Base-by-base conservation (phyloP, 345 rosid genomes). In the Durio zibethinus region DNA sequence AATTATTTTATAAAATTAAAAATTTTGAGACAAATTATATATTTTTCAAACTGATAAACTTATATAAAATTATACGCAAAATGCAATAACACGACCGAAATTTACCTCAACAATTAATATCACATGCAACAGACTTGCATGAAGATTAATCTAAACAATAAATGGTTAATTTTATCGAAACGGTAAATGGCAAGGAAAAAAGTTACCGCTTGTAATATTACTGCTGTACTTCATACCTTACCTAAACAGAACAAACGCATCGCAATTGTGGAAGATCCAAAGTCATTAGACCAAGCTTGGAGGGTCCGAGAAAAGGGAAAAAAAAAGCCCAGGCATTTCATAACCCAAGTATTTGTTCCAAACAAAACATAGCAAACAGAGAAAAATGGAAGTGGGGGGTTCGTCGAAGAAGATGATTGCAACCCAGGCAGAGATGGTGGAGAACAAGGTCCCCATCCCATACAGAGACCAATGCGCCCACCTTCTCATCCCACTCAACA, bases 331-430 rank as follows among this genome's bases (percentile, higher is more conserved):
- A 16, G 1, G 54, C 60, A 10, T 11, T 52, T 33, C 10, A 9
- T 31, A 1, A 50, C 5, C 59, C 42, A 4, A 69, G 9, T 31
- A 50, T 9, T 33, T 50, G 60, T 6, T 50, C 2, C 20, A 36
- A 10, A 1, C 59, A 31, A 31, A 18, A 1, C 59, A 31, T 18
- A 18, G 40, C 38, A 47, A 18, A 25, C n/a, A 45, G 9, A 59
- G 40, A 54, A 48, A 68, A 72, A 96, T 94, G 99, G 97, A 91
- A 77, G 91, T 86, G 50, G 81, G 76, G 73, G 98, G 98, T 82
- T 92, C 98, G 36, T 91, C 99, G 84, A 97, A 90, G 93, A 91
- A 92, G 88, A 97, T 97, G 98, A 89, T 94, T 62, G 98, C 99
- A 57, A 92, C 98, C 0, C 98, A 90, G 67, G 96, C 78, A 68